Percentiles rank a stretch among this genome's conserved stretches.
Evolutionary conservation across 768 basidiomycete species (phyloP).

Genomic region (Asterophora parasitica): DNA sequence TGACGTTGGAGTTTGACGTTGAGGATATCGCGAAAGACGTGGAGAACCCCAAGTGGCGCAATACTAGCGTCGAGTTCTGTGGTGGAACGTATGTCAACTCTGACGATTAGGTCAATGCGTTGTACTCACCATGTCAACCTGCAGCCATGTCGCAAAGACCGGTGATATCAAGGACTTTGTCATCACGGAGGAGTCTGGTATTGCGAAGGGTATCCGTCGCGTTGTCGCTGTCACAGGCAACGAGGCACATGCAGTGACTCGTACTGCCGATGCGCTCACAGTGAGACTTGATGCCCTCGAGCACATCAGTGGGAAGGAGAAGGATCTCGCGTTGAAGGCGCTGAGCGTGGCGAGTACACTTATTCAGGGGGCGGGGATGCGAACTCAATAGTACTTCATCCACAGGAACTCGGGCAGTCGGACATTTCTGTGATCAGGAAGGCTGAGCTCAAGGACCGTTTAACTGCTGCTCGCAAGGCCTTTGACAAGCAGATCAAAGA

Average conservation of each 20-base stretch:
- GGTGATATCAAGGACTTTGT: constrained; percentile 97
- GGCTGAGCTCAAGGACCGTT: constrained; percentile 69
- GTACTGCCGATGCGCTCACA: constrained; percentile 59
- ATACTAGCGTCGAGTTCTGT: constrained; percentile 94
- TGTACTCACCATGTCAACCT: not conserved
- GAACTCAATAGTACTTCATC: constrained; percentile 1
- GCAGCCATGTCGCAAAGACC: constrained; percentile 90
- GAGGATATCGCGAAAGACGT: constrained; percentile 85
- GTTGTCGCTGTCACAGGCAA: constrained; percentile 93
- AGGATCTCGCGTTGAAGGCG: constrained; percentile 84
- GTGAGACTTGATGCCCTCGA: constrained; percentile 61
- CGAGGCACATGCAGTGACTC: constrained; percentile 81
- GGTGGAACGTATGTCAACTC: constrained; percentile 83
- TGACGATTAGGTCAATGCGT: not conserved
- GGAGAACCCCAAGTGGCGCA: constrained; percentile 85
- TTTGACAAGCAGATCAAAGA: constrained; percentile 86
- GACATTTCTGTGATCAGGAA: constrained; percentile 87
- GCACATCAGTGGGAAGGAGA: constrained; percentile 62
- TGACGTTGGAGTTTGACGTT: constrained; percentile 82
- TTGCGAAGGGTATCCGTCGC: constrained; percentile 96
- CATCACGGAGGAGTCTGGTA: constrained; percentile 92
- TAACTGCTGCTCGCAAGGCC: constrained; percentile 68
- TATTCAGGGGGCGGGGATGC: not conserved
- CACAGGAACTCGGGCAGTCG: constrained; percentile 81
- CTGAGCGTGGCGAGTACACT: constrained; percentile 58